Evolutionary conservation across 164 flowering plant species (phyloP).

Genomic region (Tinospora cordifolia): DNA sequence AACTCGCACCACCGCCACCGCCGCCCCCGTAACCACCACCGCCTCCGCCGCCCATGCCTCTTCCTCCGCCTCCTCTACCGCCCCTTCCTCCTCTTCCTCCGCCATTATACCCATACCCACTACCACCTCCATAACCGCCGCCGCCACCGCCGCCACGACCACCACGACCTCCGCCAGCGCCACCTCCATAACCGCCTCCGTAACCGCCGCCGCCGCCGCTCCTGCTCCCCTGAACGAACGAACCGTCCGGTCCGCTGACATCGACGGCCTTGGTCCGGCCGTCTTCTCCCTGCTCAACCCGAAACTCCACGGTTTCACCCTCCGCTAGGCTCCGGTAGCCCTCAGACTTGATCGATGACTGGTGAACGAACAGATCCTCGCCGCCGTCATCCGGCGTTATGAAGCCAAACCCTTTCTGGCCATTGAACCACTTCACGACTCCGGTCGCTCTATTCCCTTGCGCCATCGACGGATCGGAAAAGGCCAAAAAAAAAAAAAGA

Average conservation of each 20-base stretch:
- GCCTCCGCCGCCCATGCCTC: conserved; percentile 13
- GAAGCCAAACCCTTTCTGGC: conserved; percentile 79
- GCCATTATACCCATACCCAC: conserved; percentile 10
- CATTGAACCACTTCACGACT: conserved; percentile 83
- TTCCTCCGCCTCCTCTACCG: conserved; percentile 21
- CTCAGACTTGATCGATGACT: conserved; percentile 66
- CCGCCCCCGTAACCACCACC: conserved; percentile 6
- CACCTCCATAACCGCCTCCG: conserved; percentile 30
- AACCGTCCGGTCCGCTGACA: conserved; percentile 71
- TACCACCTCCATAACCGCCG: conserved; percentile 15
- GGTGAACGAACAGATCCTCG: conserved; percentile 94
- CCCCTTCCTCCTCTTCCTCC: conserved; percentile 16
- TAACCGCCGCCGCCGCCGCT: conserved; percentile 31
- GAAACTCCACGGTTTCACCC: conserved; percentile 68
- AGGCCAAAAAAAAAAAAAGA: too few relatives aligned
- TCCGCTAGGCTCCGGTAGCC: conserved; percentile 78
- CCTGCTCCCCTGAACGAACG: conserved; percentile 41
- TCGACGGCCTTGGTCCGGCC: conserved; percentile 82
- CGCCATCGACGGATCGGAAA: conserved; percentile 17
- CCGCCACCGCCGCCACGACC: conserved; percentile 16
- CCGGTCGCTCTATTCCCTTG: conserved; percentile 34
- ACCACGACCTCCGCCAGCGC: conserved; percentile 26
- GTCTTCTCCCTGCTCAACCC: conserved; percentile 41
- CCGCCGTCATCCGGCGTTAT: conserved; percentile 78
- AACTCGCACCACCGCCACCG: neutral